Base-by-base conservation (phyloP, 768 basidiomycete species). In the Hericium coralloides region DNA sequence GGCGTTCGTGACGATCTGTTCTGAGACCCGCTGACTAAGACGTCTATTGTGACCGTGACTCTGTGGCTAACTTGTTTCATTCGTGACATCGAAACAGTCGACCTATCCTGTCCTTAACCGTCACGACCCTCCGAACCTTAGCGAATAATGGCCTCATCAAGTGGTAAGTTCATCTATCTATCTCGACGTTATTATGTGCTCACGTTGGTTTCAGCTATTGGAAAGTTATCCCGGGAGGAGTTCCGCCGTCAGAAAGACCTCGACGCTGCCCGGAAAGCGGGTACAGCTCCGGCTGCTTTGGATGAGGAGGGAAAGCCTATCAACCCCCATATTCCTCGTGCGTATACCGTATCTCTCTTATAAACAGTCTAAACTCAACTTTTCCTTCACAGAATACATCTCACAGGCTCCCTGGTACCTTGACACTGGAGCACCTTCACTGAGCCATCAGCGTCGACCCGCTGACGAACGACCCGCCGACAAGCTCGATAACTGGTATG, bases 341-440 rank as follows among this genome's bases (percentile, higher is more conserved):
- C 59, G 89, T 76, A 50, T 25, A 2, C 8, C 25, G 6, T 50
- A 9, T 23, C 26, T 37, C 23, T 38, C 22, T 15, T 39, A 7
- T 41, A 4, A 36, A 52, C 2, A 25, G 38, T 22, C n/a, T 47
- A 17, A 1, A 49, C 12, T 53, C 22, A 47, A n/a, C 26, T 31
- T n/a, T n/a, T n/a, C n/a, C n/a, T 20, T 20, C 47, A 22, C 15
- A 94, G 92, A 98, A 74, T 99, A 98, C 69, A 99, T 99, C 69
- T 92, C 95, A 7, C 92, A 95, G 71, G 95, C 93, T 8, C 97
- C 97, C 57, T 99, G 97, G 97, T 99, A 98, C 72, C 82, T 95
- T 63, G 92, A 98, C 71, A 93, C 89, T 4, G 97, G 93, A 49
- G 86, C 82, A 37, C 94, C 97, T 1, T 94, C 94, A 10, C 79